phyloP scores from a whole-genome alignment of 192 early-diverging fungal genomes.

The Coemansia sp. region DNA sequence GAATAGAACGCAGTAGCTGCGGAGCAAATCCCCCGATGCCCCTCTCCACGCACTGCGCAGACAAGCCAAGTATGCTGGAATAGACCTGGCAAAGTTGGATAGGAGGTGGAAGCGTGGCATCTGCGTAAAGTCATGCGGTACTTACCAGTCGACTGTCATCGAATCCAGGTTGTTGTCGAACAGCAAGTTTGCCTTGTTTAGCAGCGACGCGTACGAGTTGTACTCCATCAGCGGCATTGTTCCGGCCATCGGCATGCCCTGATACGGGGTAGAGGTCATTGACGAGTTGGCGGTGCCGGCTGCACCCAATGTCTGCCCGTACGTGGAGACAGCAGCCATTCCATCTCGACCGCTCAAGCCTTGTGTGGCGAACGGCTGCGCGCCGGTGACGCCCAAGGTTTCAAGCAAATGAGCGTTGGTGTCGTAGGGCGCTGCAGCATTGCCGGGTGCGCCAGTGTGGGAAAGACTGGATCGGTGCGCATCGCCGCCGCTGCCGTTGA shows the following conservation, averaged over 20 bases:
- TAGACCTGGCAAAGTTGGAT: no score
- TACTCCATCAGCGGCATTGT: slow-evolving; percentile 30
- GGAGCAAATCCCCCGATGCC: neutral
- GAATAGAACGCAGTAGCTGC: neutral
- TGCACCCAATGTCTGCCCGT: slow-evolving; percentile 1
- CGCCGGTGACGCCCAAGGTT: slow-evolving; percentile 4
- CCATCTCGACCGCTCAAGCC: neutral
- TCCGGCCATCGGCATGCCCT: slow-evolving; percentile 12
- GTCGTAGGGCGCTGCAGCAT: neutral
- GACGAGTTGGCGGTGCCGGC: neutral
- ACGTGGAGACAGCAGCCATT: neutral
- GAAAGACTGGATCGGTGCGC: slow-evolving; percentile 1
- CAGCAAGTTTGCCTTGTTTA: slow-evolving; percentile 72
- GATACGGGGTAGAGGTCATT: slow-evolving; percentile 14
- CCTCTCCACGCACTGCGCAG: neutral
- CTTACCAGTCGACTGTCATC: slow-evolving; percentile 63
- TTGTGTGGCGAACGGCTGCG: neutral
- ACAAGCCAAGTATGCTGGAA: no score
- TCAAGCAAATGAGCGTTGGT: slow-evolving; percentile 7
- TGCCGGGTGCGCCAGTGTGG: neutral
- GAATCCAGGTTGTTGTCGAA: slow-evolving; percentile 65
- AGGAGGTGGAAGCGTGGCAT: no score
- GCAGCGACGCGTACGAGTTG: slow-evolving; percentile 58
- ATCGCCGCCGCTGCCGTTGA: slow-evolving; percentile 17
- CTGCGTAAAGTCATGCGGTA: neutral